Evolutionary conservation across 1,284 basidiomycete genomes (phyloP), one percentile per base, ranked within the genome.

Genomic region (Trichosporon faecale): DNA sequence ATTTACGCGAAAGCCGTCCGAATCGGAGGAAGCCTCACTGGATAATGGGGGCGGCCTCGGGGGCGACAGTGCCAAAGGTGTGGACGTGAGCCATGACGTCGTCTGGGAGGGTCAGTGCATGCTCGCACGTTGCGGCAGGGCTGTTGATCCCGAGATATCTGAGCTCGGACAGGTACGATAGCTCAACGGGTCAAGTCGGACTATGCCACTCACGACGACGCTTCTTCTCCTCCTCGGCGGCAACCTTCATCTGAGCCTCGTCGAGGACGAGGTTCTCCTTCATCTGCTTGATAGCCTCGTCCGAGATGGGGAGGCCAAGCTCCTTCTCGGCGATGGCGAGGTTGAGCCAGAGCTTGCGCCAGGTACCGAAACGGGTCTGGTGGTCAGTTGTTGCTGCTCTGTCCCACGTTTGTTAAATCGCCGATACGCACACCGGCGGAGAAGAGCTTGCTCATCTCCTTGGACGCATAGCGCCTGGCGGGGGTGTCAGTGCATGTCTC

Each of bases 71-170:
- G 12, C 96, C 96, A 82, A 98, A 99, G 9, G 94, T 96, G 85
- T 99, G 94, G 52, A 99, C 96, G 83, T 99, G 96, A 0, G 96
- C 96, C 96, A 99, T 99, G 66, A 98, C 95, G 84, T 98, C 96
- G 85, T 99, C 82, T 83, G 66, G 11, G 64, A 11, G 3, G 16
- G 66, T 70, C 61, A 73, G 70, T 46, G 25, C 18, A 33, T 23
- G 37, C 31, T 61, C 49, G 49, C 40, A 27, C 37, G 5, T 5
- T 25, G 27, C 27, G 9, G 27, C 27, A 21, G 9, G 21, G 55
- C 55, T 21, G 55, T 29, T 16, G 55, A 60, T 31, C 14, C 55
- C 27, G 25, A 60, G 27, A 60, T 60, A 25, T 52, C 49, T 31
- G 25, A 60, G 25, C 55, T 16, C 8, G n/a, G 25, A 27, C 55